Evolutionary conservation across 192 early-diverging fungal species (phyloP).

Genomic region (Entrophospora sp.): DNA sequence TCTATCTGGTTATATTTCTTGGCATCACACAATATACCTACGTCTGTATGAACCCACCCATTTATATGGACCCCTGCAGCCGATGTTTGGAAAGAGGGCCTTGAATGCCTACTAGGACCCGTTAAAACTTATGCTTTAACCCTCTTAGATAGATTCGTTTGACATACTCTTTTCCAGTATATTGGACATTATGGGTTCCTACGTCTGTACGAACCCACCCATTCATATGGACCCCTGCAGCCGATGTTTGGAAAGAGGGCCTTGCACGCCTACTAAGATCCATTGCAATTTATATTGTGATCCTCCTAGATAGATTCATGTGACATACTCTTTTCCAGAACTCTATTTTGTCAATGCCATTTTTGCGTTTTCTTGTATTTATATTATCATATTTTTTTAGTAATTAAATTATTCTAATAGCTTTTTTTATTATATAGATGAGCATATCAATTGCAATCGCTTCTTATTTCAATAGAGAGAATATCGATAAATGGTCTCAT

Average conservation of each 20-base stretch:
- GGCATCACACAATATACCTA: conserved; percentile 3
- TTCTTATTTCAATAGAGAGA: conserved; percentile 5
- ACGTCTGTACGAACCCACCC: conserved; percentile 9
- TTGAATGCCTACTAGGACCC: conserved; percentile 4
- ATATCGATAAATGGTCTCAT: conserved; percentile 13
- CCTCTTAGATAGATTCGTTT: conserved; percentile 19
- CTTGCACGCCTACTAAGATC: conserved; percentile 5
- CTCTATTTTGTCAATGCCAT: conserved; percentile 19
- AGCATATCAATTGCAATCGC: conserved; percentile 3
- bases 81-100: conserved; percentile 1
- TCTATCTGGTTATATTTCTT: neutral
- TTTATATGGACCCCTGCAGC: conserved; percentile 5
- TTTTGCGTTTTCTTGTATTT: conserved; percentile 12
- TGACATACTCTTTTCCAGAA: conserved; percentile 13
- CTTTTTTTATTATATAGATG: conserved; percentile 11
- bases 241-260: conserved; percentile 2
- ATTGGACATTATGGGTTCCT: conserved; percentile 12
- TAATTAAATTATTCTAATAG: neutral
- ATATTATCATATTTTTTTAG: neutral
- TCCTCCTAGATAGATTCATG: conserved; percentile 6
- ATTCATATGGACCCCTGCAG: conserved; percentile 5
- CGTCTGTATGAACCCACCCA: conserved; percentile 1
- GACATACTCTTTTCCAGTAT: conserved; percentile 18
- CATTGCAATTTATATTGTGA: conserved; percentile 14
- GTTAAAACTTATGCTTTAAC: conserved; percentile 4